Conservation (phyloP, 164 flowering plant species). For the Berberis vulgaris region DNA sequence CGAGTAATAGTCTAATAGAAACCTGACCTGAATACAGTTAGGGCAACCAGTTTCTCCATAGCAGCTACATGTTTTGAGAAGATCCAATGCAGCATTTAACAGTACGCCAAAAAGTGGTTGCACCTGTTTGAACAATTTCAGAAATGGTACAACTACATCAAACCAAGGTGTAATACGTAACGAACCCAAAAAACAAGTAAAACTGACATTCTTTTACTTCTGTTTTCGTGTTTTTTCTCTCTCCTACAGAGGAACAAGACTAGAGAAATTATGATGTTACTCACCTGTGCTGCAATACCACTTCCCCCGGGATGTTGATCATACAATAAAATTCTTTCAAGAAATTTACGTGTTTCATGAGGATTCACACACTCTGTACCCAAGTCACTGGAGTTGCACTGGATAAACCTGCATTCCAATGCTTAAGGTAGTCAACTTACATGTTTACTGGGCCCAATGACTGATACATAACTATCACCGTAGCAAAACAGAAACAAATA, state of each 20-base stretch:
- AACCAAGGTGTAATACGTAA: neutral
- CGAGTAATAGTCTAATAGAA: neutral
- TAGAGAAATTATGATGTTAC: slow-evolving; percentile 2
- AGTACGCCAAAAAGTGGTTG: slow-evolving; percentile 65
- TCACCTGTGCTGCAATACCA: slow-evolving; percentile 74
- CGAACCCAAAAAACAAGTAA: neutral
- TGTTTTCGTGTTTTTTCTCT: too few species aligned
- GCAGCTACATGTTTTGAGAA: slow-evolving; percentile 66
- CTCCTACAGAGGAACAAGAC: neutral
- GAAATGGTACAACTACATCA: neutral
- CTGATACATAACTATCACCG: neutral
- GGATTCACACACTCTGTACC: slow-evolving; percentile 89
- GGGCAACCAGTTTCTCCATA: slow-evolving; percentile 66
- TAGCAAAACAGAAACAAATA: neutral
- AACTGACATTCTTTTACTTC: neutral
- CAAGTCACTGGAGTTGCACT: slow-evolving; percentile 76
- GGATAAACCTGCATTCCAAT: slow-evolving; percentile 43
- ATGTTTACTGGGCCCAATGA: neutral
- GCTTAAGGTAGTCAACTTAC: slow-evolving; percentile 1
- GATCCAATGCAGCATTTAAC: slow-evolving; percentile 63
- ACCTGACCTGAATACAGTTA: slow-evolving; percentile 68
- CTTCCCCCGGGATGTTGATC: slow-evolving; percentile 94
- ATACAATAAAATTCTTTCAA: slow-evolving; percentile 78
- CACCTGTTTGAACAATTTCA: slow-evolving; percentile 28
- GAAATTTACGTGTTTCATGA: slow-evolving; percentile 60